phyloP scores from a whole-genome alignment of 2,329 filamentous ascomycete genomes.

The Stagonosporopsis tanaceti region DNA sequence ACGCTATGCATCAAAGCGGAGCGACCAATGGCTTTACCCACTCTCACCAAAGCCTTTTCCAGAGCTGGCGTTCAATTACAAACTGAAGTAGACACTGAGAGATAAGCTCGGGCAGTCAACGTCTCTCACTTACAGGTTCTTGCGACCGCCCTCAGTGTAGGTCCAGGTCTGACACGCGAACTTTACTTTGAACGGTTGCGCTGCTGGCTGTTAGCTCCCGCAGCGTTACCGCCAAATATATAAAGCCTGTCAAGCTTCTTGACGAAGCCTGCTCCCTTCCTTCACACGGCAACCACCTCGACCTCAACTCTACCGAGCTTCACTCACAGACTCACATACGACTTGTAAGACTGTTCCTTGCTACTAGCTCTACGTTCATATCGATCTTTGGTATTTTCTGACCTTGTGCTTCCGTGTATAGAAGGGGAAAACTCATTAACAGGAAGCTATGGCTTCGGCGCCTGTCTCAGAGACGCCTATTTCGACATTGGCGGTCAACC shows the following conservation, averaged over 20 bases:
- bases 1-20: not conserved
- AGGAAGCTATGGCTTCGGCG: not conserved
- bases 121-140: not conserved
- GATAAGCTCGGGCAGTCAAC: not conserved
- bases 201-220: not conserved
- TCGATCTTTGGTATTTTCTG: not conserved
- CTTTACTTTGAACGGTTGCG: not conserved
- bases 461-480: not conserved
- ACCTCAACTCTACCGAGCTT: not conserved
- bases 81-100: not conserved
- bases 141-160: not conserved
- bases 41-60: not conserved
- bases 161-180: not conserved
- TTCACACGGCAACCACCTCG: not conserved
- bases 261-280: not conserved
- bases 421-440: not conserved
- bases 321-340: not conserved
- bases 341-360: not conserved
- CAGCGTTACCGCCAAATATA: not conserved
- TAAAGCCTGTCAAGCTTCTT: not conserved
- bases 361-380: not conserved
- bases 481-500: too few species aligned
- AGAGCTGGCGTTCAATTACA: not conserved
- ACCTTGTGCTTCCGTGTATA: not conserved
- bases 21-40: not conserved